These are phyloP conservation scores for Pseudogymnoascus sp. DNA, from an alignment of 2,329 filamentous ascomycete species.

Conservation along the genomic window DNA sequence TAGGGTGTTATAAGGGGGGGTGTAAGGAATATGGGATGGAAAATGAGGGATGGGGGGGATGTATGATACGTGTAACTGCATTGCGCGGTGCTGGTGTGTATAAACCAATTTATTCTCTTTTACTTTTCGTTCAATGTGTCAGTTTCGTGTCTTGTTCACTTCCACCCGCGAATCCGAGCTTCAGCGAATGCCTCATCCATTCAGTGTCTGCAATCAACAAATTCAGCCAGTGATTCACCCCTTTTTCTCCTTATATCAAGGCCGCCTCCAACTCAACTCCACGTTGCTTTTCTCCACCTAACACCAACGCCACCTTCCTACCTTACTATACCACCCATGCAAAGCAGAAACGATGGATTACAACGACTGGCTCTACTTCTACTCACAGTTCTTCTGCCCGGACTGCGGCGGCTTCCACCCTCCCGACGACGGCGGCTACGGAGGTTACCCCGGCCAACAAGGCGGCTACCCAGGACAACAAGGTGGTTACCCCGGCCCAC, in stretches of 20 bases:
- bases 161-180: background rate
- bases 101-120: background rate
- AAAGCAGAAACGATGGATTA: background rate
- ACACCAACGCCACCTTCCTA: background rate
- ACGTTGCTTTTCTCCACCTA: background rate
- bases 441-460: background rate
- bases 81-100: background rate
- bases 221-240: background rate
- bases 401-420: background rate
- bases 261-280: background rate
- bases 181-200: background rate
- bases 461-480: background rate
- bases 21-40: slow-evolving; percentile 3
- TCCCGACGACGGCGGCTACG: background rate
- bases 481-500: background rate
- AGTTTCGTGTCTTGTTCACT: background rate
- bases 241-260: background rate
- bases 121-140: background rate
- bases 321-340: background rate
- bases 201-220: background rate
- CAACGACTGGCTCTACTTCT: background rate
- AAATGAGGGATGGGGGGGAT: background rate
- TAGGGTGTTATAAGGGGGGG: slow-evolving; percentile 41
- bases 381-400: background rate
- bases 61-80: background rate